A percentile compares a stretch with the other conserved stretches of the same genome.
Conservation (phyloP, 2,329 filamentous ascomycete species). For the Grosmannia serpens region DNA sequence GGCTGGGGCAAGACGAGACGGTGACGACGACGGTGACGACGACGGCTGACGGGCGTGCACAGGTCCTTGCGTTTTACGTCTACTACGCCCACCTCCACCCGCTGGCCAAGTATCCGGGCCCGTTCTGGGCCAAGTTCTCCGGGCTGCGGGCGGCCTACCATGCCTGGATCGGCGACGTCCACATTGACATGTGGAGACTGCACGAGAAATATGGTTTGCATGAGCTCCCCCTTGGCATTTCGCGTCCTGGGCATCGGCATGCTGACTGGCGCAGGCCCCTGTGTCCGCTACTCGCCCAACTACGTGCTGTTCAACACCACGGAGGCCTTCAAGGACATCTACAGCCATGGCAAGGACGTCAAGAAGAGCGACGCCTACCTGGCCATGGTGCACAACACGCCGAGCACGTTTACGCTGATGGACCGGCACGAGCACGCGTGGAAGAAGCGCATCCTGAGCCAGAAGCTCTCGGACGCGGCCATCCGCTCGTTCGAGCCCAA, state of each 20-base stretch:
- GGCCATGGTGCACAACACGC: background rate
- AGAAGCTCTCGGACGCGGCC: background rate
- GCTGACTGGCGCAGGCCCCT: too few relatives aligned
- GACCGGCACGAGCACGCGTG: background rate
- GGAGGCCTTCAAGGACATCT: background rate
- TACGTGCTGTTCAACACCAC: background rate
- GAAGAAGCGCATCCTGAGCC: background rate
- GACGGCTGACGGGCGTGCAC: too few relatives aligned
- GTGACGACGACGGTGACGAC: too few relatives aligned
- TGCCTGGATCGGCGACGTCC: background rate
- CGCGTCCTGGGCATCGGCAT: too few relatives aligned
- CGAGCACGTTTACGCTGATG: background rate
- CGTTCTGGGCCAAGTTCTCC: background rate
- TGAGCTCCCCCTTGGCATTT: background rate
- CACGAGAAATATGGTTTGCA: background rate
- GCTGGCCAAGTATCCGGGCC: background rate
- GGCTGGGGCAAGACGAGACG: too few relatives aligned
- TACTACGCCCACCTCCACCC: background rate
- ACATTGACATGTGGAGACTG: background rate
- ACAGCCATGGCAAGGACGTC: background rate
- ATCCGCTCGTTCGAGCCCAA: background rate
- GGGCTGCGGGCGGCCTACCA: background rate
- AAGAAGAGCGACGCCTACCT: background rate
- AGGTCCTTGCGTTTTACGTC: too few relatives aligned
- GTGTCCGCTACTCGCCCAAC: background rate